These are phyloP conservation scores for Polysphondylium violaceum DNA, from an alignment of 78 protist genomes.

Conservation along the genomic window DNA sequence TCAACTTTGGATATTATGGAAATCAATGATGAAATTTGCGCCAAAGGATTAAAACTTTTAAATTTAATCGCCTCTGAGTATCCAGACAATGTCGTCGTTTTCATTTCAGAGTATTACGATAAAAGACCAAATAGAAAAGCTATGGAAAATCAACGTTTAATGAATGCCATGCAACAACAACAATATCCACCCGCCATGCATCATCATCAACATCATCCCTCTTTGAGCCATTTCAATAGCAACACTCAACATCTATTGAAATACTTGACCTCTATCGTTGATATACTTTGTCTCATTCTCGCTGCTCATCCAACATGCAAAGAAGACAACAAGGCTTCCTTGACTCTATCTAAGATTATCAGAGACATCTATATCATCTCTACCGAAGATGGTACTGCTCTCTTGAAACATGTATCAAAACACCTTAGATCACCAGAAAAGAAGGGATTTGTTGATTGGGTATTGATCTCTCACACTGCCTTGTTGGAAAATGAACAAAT, in stretches of 20 bases:
- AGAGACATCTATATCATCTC: slow-evolving; percentile 12
- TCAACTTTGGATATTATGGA: background rate
- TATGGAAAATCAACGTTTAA: background rate
- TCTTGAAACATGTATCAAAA: background rate
- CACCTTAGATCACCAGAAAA: background rate
- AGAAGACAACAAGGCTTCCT: background rate
- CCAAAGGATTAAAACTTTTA: slow-evolving; percentile 8
- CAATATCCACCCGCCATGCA: too few species aligned
- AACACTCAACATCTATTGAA: background rate
- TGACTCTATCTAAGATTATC: background rate
- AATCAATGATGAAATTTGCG: too few species aligned
- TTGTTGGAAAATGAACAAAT: background rate
- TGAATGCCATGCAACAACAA: background rate
- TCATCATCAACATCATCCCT: background rate
- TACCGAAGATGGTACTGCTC: background rate
- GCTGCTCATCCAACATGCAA: background rate
- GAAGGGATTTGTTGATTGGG: background rate
- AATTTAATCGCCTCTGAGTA: slow-evolving; percentile 33
- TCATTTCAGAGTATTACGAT: background rate
- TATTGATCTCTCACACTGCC: background rate
- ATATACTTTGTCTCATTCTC: background rate
- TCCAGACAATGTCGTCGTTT: slow-evolving; percentile 1
- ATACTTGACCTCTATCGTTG: background rate
- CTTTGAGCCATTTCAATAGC: background rate
- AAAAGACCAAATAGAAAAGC: slow-evolving; percentile 13